Evolutionary conservation across 2,329 filamentous ascomycete genomes (phyloP), one percentile per base, ranked within the genome.

Genomic region (Emericellopsis cladophorae): DNA sequence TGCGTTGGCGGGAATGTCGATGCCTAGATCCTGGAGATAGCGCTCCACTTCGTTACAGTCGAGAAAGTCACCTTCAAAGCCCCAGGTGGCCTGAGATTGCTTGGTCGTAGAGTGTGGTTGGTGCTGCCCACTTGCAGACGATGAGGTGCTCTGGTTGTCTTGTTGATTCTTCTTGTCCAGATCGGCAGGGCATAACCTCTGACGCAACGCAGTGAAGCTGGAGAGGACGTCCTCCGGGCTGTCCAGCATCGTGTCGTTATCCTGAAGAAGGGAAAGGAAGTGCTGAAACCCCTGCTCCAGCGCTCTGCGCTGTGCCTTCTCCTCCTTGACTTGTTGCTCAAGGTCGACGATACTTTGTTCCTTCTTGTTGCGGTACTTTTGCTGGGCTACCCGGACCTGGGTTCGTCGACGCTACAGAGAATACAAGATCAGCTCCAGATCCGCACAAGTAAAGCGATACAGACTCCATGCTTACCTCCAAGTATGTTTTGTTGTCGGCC

Each of bases 311-410:
- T 29, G 26, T 29, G 26, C 26, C 26, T 7, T 16, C 14, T 16
- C 37, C 21, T 75, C 70, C 41, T 78, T 66, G 22, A 90, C 84
- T 45, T 80, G 72, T 41, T 75, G 71, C 54, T 87, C 81, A 10
- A 94, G 68, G 1, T 75, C 76, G 23, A 76, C 72, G 42, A 94
- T 90, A 5, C 84, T 83, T 18, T 74, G 81, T 54, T 94, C 88
- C 60, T 94, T 94, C 40, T 88, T 79, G 52, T 83, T 77, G 14
- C 88, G 77, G 54, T 94, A 94, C 1, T 86, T 86, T 48, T 87
- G 70, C 57, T 94, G 88, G 2, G 88, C 88, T 41, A 90, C 72
- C 21, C 88, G 79, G 47, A 95, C 92, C 56, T 95, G 88, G 5
- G 85, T 90, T 41, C 88, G 76, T 40, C 88, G 81, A 46, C 86